A percentile compares a stretch with the other conserved stretches of the same genome.
These are phyloP conservation scores for Panicum miliaceum DNA, from an alignment of 176 grass and related monocot species.

Conservation along the genomic window DNA sequence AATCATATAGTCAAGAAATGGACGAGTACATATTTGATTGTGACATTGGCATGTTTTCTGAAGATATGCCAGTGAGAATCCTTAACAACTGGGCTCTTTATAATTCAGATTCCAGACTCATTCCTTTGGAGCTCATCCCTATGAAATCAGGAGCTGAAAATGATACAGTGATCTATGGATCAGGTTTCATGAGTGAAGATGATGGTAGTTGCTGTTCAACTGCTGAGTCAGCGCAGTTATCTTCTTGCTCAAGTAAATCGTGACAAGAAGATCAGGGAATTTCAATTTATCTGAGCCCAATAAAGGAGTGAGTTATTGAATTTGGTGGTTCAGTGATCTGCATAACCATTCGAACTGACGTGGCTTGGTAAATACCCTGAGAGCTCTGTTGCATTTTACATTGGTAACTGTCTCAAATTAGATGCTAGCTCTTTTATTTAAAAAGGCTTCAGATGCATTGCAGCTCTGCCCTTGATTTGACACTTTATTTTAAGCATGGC, in stretches of 20 bases:
- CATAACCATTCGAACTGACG: constrained; percentile 58
- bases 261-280: constrained; percentile 48
- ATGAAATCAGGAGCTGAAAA: constrained; percentile 73
- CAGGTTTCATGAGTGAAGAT: constrained; percentile 71
- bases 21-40: constrained; percentile 65
- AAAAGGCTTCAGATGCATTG: background rate
- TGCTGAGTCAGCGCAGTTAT: constrained; percentile 42
- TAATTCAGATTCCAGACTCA: constrained; percentile 71
- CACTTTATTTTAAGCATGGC: constrained; percentile 1
- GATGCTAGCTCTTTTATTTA: background rate
- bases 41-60: constrained; percentile 39
- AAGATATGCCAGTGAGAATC: constrained; percentile 67
- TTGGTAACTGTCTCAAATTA: constrained; percentile 4
- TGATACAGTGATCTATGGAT: constrained; percentile 67
- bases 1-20: constrained; percentile 62
- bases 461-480: background rate
- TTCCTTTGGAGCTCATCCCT: constrained; percentile 70
- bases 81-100: constrained; percentile 77
- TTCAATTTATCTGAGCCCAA: constrained; percentile 64
- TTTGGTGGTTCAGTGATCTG: constrained; percentile 70
- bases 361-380: constrained; percentile 58
- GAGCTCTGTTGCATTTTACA: background rate
- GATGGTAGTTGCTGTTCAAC: constrained; percentile 61
- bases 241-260: constrained; percentile 57
- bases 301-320: constrained; percentile 82